Evolutionary conservation across 179 eudicot species (phyloP).

Genomic region (Heliamphora pulchella): DNA sequence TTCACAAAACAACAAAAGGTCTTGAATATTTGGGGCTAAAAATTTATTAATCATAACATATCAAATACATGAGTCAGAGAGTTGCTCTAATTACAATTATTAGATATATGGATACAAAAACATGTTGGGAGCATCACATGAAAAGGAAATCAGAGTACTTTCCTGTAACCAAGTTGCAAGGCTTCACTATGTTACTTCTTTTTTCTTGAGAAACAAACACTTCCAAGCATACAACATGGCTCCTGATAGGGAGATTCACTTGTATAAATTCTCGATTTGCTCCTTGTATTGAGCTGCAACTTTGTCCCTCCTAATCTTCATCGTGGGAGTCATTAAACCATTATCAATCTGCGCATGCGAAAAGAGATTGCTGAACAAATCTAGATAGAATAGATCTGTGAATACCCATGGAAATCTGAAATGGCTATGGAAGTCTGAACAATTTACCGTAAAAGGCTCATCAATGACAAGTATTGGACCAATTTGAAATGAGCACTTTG

Average conservation of each 20-base stretch:
- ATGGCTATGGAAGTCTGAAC: neutral
- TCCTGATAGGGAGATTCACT: conserved; percentile 21
- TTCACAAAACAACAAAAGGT: no score
- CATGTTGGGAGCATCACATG: neutral
- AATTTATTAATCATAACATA: neutral
- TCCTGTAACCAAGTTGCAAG: neutral
- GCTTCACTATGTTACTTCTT: neutral
- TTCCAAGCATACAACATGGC: neutral
- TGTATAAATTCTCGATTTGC: conserved; percentile 61
- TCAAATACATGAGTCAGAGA: neutral
- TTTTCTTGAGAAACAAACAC: neutral
- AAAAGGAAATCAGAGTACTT: neutral
- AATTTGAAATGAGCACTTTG: conserved; percentile 60
- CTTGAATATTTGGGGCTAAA: no score
- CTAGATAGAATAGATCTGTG: neutral
- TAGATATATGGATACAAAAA: neutral
- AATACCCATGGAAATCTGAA: neutral
- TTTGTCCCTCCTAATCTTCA: conserved; percentile 78
- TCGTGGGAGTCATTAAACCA: conserved; percentile 89
- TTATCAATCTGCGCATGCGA: conserved; percentile 61
- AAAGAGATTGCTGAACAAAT: neutral
- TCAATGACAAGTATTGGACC: conserved; percentile 78
- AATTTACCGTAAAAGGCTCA: conserved; percentile 77
- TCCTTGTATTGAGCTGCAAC: conserved; percentile 58
- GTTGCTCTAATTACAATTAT: neutral